Percentiles rank a stretch among this genome's conserved stretches.
Conservation (phyloP, 306 rosid genomes). For the Prunus persica region Prunus_persica_NCBIv2 NC_034013.1:13951001-13951500, state of each 20-base stretch:
- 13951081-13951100: no score
- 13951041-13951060: no score
- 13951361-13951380: constrained; percentile 35
- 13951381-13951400: constrained; percentile 22
- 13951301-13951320: constrained; percentile 30
- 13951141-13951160: constrained; percentile 50
- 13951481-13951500: constrained; percentile 23
- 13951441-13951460: background rate
- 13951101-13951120: constrained; percentile 26
- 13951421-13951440: constrained; percentile 23
- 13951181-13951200: constrained; percentile 39
- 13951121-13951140: constrained; percentile 29
- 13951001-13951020: no score
- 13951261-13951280: constrained; percentile 6
- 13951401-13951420: constrained; percentile 25
- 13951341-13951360: constrained; percentile 24
- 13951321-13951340: constrained; percentile 42
- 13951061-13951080: no score
- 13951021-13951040: no score
- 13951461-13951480: constrained; percentile 36
- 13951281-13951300: constrained; percentile 36
- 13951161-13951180: constrained; percentile 37
- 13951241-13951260: constrained; percentile 20
- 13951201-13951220: constrained; percentile 35
- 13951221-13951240: constrained; percentile 38